A percentile compares a stretch with the other conserved stretches of the same genome.
Evolutionary conservation across 352 stramenopile genomes (phyloP).

Genomic region (Globisporangium lucens): DNA sequence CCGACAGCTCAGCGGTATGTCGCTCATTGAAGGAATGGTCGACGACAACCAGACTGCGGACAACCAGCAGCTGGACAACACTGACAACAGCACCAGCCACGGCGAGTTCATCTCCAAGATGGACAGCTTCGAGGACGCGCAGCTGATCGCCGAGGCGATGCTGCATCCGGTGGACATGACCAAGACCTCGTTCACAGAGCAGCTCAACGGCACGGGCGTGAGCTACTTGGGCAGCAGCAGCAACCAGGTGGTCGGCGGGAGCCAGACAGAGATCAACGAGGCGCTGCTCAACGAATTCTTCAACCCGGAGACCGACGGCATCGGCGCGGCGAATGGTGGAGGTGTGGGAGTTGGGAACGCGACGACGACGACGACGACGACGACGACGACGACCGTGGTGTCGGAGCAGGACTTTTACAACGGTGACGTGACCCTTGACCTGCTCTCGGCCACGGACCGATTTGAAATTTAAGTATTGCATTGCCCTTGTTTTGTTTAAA

Average conservation of each 20-base stretch:
- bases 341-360: slow-evolving; percentile 7
- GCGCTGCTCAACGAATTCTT: slow-evolving; percentile 38
- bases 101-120: slow-evolving; percentile 22
- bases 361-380: slow-evolving; percentile 20
- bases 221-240: slow-evolving; percentile 14
- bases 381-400: slow-evolving; percentile 26
- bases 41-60: slow-evolving; percentile 13
- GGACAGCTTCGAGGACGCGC: slow-evolving; percentile 24
- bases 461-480: slow-evolving; percentile 48
- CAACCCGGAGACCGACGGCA: slow-evolving; percentile 24
- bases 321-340: neutral
- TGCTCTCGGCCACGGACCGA: slow-evolving; percentile 38
- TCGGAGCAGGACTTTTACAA: slow-evolving; percentile 62
- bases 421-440: slow-evolving; percentile 34
- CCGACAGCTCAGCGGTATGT: slow-evolving; percentile 49
- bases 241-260: slow-evolving; percentile 15
- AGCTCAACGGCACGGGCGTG: slow-evolving; percentile 36
- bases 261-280: slow-evolving; percentile 14
- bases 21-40: slow-evolving; percentile 22
- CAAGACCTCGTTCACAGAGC: slow-evolving; percentile 26
- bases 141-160: slow-evolving; percentile 33
- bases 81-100: slow-evolving; percentile 3
- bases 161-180: slow-evolving; percentile 31
- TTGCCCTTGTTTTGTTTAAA: slow-evolving; percentile 8
- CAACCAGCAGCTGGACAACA: slow-evolving; percentile 10